phyloP scores from a whole-genome alignment of 1,284 basidiomycete species.

The Cryptococcus maquisensis region DNA sequence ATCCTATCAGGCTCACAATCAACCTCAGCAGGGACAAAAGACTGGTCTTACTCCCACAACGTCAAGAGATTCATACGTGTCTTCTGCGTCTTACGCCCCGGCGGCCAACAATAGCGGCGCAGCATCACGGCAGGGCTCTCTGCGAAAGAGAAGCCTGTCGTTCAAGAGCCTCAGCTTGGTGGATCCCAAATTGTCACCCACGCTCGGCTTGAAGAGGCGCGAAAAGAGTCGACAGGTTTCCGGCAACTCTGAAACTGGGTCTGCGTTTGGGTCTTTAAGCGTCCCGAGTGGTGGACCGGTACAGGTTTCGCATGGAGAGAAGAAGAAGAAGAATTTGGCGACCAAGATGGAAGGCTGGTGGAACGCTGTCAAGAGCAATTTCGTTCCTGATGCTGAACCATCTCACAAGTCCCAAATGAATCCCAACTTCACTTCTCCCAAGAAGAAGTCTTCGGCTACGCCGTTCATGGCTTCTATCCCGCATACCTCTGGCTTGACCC shows the following conservation, averaged over 20 bases:
- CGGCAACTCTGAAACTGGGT: slow-evolving; percentile 15
- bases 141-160: slow-evolving; percentile 32
- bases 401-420: too few relatives aligned
- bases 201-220: slow-evolving; percentile 11
- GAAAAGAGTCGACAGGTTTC: slow-evolving; percentile 37
- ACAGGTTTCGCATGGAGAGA: slow-evolving; percentile 9
- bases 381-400: slow-evolving; percentile 25
- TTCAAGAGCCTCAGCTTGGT: slow-evolving; percentile 29
- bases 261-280: neutral
- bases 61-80: slow-evolving; percentile 26
- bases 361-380: slow-evolving; percentile 50
- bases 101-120: neutral
- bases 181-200: slow-evolving; percentile 33
- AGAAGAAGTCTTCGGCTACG: too few relatives aligned
- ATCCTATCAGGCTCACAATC: too few relatives aligned
- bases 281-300: too few relatives aligned
- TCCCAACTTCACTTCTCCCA: too few relatives aligned
- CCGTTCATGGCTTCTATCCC: too few relatives aligned
- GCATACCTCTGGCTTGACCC: too few relatives aligned
- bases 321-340: slow-evolving; percentile 48
- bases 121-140: slow-evolving; percentile 2
- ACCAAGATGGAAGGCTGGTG: slow-evolving; percentile 53
- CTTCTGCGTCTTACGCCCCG: neutral
- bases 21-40: neutral
- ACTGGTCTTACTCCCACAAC: slow-evolving; percentile 23